Evolutionary conservation across 108 stramenopile genomes (phyloP).

Genomic region (Pseudonitzschia delicatissima): DNA sequence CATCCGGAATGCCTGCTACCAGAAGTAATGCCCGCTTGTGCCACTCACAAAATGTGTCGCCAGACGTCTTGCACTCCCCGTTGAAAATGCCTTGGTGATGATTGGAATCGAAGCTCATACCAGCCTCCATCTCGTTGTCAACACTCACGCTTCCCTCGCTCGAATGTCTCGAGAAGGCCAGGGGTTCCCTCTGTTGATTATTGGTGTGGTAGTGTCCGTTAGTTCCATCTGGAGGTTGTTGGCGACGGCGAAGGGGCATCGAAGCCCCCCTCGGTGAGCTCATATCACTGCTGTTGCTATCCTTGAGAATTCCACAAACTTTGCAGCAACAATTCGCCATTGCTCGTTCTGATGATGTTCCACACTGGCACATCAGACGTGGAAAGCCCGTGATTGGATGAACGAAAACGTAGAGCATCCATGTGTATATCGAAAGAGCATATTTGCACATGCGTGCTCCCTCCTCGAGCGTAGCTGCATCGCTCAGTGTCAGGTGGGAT

Average conservation of each 20-base stretch:
- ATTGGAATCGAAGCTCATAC: constrained; percentile 1
- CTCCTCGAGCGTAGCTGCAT: constrained; percentile 62
- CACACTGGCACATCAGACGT: constrained; percentile 40
- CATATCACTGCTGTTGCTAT: neutral
- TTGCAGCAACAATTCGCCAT: constrained; percentile 2
- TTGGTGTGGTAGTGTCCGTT: neutral
- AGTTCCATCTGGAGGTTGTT: neutral
- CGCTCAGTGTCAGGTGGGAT: constrained; percentile 52
- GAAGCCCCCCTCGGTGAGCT: neutral
- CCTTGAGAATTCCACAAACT: neutral
- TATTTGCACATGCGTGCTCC: constrained; percentile 83
- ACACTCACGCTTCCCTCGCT: neutral
- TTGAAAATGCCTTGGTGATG: too few relatives aligned
- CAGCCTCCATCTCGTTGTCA: neutral
- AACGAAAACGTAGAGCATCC: constrained; percentile 83
- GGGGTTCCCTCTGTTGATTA: neutral
- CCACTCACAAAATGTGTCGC: constrained; percentile 72
- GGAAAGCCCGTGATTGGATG: constrained; percentile 75
- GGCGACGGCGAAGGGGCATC: neutral
- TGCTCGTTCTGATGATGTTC: neutral
- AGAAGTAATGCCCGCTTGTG: constrained; percentile 76
- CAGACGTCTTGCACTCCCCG: too few relatives aligned
- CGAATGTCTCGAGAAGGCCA: neutral
- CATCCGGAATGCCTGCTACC: constrained; percentile 63
- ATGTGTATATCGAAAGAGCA: constrained; percentile 87